These are phyloP conservation scores for Mycena chlorophos DNA, from an alignment of 768 basidiomycete genomes.

Conservation along the genomic window DNA sequence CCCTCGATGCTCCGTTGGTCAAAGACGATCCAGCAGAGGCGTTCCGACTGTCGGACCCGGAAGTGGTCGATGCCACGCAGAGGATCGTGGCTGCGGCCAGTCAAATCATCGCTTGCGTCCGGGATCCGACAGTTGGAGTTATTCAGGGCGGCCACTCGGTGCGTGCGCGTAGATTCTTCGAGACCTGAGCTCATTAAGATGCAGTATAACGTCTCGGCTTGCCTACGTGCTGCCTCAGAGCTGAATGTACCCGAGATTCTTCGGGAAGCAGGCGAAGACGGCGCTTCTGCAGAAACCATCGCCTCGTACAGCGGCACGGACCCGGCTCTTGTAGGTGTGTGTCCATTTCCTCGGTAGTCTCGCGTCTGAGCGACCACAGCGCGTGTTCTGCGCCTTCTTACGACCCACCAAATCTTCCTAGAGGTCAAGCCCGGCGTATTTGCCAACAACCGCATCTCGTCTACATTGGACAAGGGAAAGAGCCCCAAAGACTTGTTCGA, in stretches of 20 bases:
- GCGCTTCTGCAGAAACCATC: neutral
- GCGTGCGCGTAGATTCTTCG: neutral
- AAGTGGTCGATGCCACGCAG: neutral
- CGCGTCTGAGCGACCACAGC: neutral
- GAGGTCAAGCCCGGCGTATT: slow-evolving; percentile 29
- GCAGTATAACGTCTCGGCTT: neutral
- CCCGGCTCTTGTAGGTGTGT: neutral
- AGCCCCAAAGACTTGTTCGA: slow-evolving; percentile 10
- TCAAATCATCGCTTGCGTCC: neutral
- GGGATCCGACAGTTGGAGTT: neutral
- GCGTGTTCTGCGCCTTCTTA: slow-evolving; percentile 29
- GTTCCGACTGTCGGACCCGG: neutral
- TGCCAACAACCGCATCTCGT: slow-evolving; percentile 29
- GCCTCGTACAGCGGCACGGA: neutral
- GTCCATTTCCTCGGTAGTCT: neutral
- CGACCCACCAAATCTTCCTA: slow-evolving; percentile 29
- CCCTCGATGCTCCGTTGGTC: neutral
- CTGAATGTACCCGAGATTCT: neutral
- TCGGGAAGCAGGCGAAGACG: neutral
- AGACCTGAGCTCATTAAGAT: neutral
- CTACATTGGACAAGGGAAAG: slow-evolving; percentile 24
- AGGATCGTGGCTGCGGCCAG: neutral
- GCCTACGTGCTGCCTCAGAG: neutral
- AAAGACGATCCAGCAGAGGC: neutral
- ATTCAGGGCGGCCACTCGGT: neutral